Evolutionary conservation across 768 basidiomycete species (phyloP).

Genomic region (Amanita pseudoporphyria): DNA sequence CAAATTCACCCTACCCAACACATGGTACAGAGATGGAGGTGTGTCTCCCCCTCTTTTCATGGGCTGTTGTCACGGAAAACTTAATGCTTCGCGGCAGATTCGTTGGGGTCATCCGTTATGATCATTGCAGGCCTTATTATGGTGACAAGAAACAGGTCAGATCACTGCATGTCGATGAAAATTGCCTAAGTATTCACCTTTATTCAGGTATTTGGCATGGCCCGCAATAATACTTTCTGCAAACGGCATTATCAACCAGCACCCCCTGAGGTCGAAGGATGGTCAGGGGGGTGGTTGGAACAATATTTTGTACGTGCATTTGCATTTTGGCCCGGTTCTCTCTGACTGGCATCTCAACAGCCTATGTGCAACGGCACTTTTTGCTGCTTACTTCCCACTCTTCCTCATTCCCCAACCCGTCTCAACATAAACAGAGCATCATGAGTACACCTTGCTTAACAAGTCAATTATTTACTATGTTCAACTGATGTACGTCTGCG

Average conservation of each 20-base stretch:
- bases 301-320: constrained; percentile 45
- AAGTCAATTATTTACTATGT: not conserved
- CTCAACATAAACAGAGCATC: not conserved
- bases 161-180: not conserved
- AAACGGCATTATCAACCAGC: constrained; percentile 52
- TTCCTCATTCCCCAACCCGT: constrained; percentile 29
- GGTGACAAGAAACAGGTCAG: constrained; percentile 39
- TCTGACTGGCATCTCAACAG: constrained; percentile 18
- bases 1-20: constrained; percentile 46
- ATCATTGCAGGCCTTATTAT: constrained; percentile 56
- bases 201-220: constrained; percentile 55
- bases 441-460: not conserved
- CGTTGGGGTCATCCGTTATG: constrained; percentile 48
- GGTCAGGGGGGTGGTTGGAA: constrained; percentile 38
- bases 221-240: constrained; percentile 54
- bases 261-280: constrained; percentile 67
- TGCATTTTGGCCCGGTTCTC: constrained; percentile 2
- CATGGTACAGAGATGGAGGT: constrained; percentile 56
- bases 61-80: not conserved
- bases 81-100: constrained; percentile 24
- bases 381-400: constrained; percentile 43
- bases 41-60: not conserved
- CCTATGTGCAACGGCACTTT: constrained; percentile 34
- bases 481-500: too few relatives aligned
- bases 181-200: not conserved